phyloP scores from a whole-genome alignment of 164 flowering plant species.

The Akebia trifoliata region DNA sequence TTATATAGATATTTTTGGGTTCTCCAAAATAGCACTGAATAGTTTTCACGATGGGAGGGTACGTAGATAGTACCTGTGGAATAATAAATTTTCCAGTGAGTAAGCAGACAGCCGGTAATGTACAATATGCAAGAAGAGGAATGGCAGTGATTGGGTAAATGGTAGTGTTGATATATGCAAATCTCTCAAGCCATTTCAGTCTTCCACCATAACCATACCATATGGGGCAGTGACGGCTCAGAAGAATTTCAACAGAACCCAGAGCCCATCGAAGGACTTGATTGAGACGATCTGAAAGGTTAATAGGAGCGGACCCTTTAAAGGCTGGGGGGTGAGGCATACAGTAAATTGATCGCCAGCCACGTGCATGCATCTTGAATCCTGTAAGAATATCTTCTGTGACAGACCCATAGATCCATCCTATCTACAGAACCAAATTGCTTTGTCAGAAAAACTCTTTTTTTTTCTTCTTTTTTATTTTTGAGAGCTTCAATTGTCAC shows the following conservation, averaged over 20 bases:
- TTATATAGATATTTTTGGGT: too few species aligned
- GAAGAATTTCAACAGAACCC: conserved; percentile 18
- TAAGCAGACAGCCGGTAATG: conserved; percentile 14
- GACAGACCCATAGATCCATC: conserved; percentile 15
- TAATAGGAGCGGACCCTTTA: conserved; percentile 16
- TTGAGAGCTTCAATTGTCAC: too few species aligned
- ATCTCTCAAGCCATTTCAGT: conserved; percentile 18
- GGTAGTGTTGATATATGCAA: conserved; percentile 17
- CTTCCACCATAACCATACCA: conserved; percentile 21
- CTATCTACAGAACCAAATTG: conserved; percentile 4
- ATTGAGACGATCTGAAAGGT: conserved; percentile 17
- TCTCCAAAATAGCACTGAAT: not conserved
- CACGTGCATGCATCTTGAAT: conserved; percentile 18
- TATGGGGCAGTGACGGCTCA: conserved; percentile 15
- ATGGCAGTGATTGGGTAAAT: conserved; percentile 15
- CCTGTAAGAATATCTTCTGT: conserved; percentile 15
- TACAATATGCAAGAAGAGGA: conserved; percentile 15
- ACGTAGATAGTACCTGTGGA: conserved; percentile 10
- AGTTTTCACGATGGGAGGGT: not conserved
- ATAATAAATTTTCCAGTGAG: conserved; percentile 18
- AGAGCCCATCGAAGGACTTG: conserved; percentile 18
- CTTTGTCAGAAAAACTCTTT: not conserved
- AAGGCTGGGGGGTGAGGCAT: conserved; percentile 14
- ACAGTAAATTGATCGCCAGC: conserved; percentile 18
- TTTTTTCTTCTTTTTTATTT: too few species aligned